Percentiles rank a stretch among this genome's conserved stretches.
phyloP scores from a whole-genome alignment of 352 stramenopile genomes.

The Pythium guiyangense region DNA sequence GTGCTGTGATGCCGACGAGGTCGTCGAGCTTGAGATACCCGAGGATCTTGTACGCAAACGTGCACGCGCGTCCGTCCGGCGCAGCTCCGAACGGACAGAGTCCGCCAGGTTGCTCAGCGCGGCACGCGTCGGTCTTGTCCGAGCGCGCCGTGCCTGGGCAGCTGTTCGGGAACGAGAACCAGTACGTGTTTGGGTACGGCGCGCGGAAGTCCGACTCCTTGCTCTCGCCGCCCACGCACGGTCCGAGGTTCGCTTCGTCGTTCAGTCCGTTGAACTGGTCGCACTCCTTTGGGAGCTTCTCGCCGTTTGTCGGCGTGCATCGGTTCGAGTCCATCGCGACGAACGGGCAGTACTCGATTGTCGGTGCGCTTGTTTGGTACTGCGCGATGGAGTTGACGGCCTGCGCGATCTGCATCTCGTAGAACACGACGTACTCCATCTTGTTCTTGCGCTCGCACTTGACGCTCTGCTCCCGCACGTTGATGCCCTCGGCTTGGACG shows the following conservation, averaged over 20 bases:
- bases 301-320: constrained; percentile 16
- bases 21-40: constrained; percentile 31
- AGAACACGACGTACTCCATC: constrained; percentile 29
- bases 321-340: constrained; percentile 8
- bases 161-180: constrained; percentile 36
- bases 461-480: constrained; percentile 15
- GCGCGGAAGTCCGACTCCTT: constrained; percentile 17
- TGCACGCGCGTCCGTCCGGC: constrained; percentile 40
- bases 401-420: constrained; percentile 26
- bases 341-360: constrained; percentile 13
- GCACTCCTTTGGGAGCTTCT: constrained; percentile 17
- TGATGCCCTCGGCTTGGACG: constrained; percentile 74
- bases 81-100: constrained; percentile 36
- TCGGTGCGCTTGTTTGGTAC: constrained; percentile 12
- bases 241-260: constrained; percentile 18
- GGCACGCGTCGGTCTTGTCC: constrained; percentile 13
- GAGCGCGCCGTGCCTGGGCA: constrained; percentile 6
- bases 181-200: constrained; percentile 28
- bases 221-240: constrained; percentile 8
- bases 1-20: constrained; percentile 51
- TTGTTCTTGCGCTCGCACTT: constrained; percentile 29
- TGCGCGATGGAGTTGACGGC: constrained; percentile 13
- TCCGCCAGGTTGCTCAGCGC: constrained; percentile 18
- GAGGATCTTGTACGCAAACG: too few species aligned
- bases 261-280: constrained; percentile 18